Percentiles rank a stretch among this genome's conserved stretches.
These are phyloP conservation scores for Botrytis byssoidea DNA, from an alignment of 2,329 filamentous ascomycete species.

Conservation along the genomic window DNA sequence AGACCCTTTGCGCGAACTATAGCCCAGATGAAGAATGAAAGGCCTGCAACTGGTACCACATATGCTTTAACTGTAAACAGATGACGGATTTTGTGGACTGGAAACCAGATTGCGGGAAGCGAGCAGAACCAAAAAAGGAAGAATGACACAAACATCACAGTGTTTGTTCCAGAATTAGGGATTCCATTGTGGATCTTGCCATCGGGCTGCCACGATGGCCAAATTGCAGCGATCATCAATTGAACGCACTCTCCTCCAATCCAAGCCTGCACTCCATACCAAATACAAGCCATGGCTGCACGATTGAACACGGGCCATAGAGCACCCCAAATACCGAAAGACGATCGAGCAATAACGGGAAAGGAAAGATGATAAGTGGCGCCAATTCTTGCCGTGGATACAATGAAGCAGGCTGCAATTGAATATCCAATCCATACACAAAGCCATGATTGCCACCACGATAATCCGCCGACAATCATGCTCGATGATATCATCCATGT, in stretches of 20 bases:
- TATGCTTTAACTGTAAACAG: conserved; percentile 88
- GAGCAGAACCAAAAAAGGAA: conserved; percentile 83
- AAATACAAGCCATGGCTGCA: conserved; percentile 77
- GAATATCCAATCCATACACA: conserved; percentile 85
- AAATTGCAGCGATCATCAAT: conserved; percentile 85
- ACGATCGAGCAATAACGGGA: conserved; percentile 73
- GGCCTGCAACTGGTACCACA: conserved; percentile 77
- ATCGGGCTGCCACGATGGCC: conserved; percentile 50
- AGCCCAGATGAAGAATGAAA: conserved; percentile 86
- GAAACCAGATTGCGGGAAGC: conserved; percentile 83
- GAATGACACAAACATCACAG: conserved; percentile 75
- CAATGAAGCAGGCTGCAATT: conserved; percentile 73
- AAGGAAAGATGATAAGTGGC: conserved; percentile 88
- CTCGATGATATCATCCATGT: conserved; percentile 92
- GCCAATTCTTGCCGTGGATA: conserved; percentile 77
- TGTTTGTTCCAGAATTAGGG: conserved; percentile 67
- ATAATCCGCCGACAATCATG: conserved; percentile 72
- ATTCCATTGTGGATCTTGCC: conserved; percentile 67
- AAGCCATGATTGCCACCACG: conserved; percentile 92
- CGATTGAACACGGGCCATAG: conserved; percentile 88
- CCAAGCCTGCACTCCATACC: conserved; percentile 84
- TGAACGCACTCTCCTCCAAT: conserved; percentile 85
- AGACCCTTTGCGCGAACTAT: conserved; percentile 77
- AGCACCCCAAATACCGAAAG: conserved; percentile 86
- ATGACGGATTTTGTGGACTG: conserved; percentile 83